A percentile compares a stretch with the other conserved stretches of the same genome.
Conservation (phyloP, 2,329 filamentous ascomycete genomes). For the Epicoccum nigrum region DNA sequence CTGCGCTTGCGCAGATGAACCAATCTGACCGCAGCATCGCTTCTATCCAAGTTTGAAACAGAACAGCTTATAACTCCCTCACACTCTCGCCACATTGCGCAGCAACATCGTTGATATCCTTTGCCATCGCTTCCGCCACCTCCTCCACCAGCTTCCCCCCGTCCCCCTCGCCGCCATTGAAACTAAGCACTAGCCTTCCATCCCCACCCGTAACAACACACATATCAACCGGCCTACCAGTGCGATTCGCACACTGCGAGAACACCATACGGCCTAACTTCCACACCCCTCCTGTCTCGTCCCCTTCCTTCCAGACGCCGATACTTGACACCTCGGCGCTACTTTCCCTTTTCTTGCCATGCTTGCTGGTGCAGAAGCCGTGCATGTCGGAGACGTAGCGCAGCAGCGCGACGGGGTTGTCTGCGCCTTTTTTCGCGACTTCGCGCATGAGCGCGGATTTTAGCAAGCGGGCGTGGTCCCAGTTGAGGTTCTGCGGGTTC, state of each 20-base stretch:
- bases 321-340: conserved; percentile 57
- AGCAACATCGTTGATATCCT: neutral
- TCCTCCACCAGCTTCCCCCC: conserved; percentile 16
- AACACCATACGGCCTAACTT: conserved; percentile 52
- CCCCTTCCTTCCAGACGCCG: conserved; percentile 39
- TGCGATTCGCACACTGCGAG: conserved; percentile 52
- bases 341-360: conserved; percentile 48
- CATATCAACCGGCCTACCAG: conserved; percentile 47
- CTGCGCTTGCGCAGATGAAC: too few relatives aligned
- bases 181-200: conserved; percentile 49
- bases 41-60: too few relatives aligned
- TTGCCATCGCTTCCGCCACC: neutral
- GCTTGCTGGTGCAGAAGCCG: conserved; percentile 44
- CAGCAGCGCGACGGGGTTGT: conserved; percentile 48
- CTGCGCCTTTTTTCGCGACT: conserved; percentile 29
- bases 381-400: conserved; percentile 51
- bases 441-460: conserved; percentile 21
- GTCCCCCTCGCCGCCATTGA: conserved; percentile 44
- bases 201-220: conserved; percentile 54
- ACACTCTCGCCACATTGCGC: too few relatives aligned
- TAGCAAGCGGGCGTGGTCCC: conserved; percentile 26
- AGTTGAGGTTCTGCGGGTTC: conserved; percentile 22
- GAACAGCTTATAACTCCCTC: too few relatives aligned
- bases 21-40: too few relatives aligned
- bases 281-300: conserved; percentile 14